phyloP scores from a whole-genome alignment of 1,139 yeast species.

The Saccharomyces hybrid region DNA sequence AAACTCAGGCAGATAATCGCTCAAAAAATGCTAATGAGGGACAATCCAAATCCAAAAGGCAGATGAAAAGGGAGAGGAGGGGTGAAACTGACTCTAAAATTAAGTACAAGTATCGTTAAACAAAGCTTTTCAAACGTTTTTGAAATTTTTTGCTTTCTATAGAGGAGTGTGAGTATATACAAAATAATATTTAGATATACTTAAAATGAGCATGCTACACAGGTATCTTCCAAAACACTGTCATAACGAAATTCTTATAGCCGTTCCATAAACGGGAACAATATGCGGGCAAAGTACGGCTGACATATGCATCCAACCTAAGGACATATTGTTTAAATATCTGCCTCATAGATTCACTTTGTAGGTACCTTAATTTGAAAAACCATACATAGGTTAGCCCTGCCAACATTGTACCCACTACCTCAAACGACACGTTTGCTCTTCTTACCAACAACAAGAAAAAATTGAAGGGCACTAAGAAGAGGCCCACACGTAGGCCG shows the following conservation, averaged over 20 bases:
- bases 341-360: slow-evolving; percentile 17
- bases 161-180: background rate
- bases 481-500: slow-evolving; percentile 16
- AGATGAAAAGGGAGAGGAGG: slow-evolving; percentile 28
- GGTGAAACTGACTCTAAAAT: slow-evolving; percentile 26
- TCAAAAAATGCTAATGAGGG: slow-evolving; percentile 4
- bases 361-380: slow-evolving; percentile 24
- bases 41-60: slow-evolving; percentile 27
- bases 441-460: slow-evolving; percentile 7
- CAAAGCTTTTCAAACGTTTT: background rate
- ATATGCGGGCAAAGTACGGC: slow-evolving; percentile 7
- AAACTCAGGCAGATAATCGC: slow-evolving; percentile 3
- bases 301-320: slow-evolving; percentile 5
- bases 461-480: slow-evolving; percentile 17
- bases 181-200: slow-evolving; percentile 1
- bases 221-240: slow-evolving; percentile 12
- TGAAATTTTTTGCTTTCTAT: background rate
- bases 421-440: slow-evolving; percentile 6
- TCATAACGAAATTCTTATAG: slow-evolving; percentile 14
- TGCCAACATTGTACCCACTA: slow-evolving; percentile 13
- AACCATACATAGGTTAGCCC: slow-evolving; percentile 20
- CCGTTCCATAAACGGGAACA: slow-evolving; percentile 15
- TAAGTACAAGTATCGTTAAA: slow-evolving; percentile 11
- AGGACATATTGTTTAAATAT: slow-evolving; percentile 12
- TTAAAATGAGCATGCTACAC: slow-evolving; percentile 5